Evolutionary conservation across 1,284 basidiomycete genomes (phyloP).

Genomic region (Moesziomyces parantarcticus): DNA sequence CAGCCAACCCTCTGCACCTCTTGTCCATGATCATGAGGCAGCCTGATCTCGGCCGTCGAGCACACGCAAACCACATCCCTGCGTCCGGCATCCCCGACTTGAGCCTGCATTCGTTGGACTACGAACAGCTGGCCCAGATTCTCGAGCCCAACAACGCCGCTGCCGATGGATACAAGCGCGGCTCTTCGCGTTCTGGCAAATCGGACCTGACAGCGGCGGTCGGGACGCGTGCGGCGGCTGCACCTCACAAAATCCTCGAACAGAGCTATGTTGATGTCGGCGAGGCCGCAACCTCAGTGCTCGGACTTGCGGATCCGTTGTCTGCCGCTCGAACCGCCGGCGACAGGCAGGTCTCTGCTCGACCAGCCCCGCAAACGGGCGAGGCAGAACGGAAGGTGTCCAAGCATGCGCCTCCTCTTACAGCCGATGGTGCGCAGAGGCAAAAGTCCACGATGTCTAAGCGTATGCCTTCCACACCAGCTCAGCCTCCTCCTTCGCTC

Average conservation of each 20-base stretch:
- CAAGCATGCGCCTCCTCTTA: not conserved
- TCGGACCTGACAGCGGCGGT: not conserved
- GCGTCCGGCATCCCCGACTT: conserved; percentile 30
- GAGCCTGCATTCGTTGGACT: conserved; percentile 31
- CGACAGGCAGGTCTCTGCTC: not conserved
- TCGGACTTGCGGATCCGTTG: conserved; percentile 38
- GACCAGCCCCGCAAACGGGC: not conserved
- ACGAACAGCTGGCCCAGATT: conserved; percentile 47
- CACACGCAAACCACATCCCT: conserved; percentile 34
- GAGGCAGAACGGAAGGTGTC: not conserved
- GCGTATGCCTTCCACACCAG: not conserved
- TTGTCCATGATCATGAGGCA: conserved; percentile 26
- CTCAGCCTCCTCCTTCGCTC: conserved; percentile 33
- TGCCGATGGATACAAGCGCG: conserved; percentile 33
- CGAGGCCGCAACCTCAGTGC: conserved; percentile 48
- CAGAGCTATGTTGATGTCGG: conserved; percentile 57
- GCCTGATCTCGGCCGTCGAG: conserved; percentile 30
- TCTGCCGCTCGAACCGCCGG: not conserved
- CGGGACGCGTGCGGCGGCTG: not conserved
- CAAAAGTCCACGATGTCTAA: conserved; percentile 4
- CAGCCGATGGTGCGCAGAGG: conserved; percentile 15
- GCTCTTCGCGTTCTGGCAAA: conserved; percentile 8
- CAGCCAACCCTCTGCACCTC: conserved; percentile 48
- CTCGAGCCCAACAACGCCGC: conserved; percentile 36
- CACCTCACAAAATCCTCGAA: conserved; percentile 30